Evolutionary conservation across 768 basidiomycete species (phyloP), one percentile per base, ranked within the genome.

Genomic region (Pulveroboletus sp.): DNA sequence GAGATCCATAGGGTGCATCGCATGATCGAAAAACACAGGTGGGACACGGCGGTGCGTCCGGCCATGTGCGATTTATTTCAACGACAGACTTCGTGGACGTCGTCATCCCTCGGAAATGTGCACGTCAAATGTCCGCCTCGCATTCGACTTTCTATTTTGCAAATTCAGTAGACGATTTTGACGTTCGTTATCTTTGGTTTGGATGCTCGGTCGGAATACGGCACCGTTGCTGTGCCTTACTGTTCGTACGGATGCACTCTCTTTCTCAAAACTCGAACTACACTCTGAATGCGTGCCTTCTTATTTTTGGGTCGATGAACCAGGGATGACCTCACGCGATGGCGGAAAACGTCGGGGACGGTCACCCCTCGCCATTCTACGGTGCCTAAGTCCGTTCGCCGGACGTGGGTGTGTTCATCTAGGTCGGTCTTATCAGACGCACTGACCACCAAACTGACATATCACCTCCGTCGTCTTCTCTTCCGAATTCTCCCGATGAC

Each of bases 41-140:
- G 38, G 17, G 30, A 8, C 17, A 38, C 43, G 48, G 41, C 47
- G 10, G 32, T 50, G 48, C 48, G 31, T 32, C n/a, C n/a, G n/a
- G 13, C 12, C 19, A 31, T 32, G 19, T 43, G 23, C 41, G 24
- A 43, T 54, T n/a, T n/a, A n/a, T 51, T 51, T 48, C 43, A 39
- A 30, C 24, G 30, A 24, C 11, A 43, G 34, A 35, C 37, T 22
- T 27, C 49, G 45, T 43, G 45, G 31, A 37, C 6, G 30, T 44
- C 29, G 23, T 58, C 42, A 24, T 51, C 23, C 63, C 60, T 64
- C 63, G 62, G 62, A 63, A 57, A 63, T 19, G 26, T 26, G 26
- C 17, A 14, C n/a, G 17, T 26, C 14, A n/a, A 12, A n/a, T 24
- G 8, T 29, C 12, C 6, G 27, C 27, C 27, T 29, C 27, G 27